Base-by-base conservation (phyloP, 208 protist species). In the Strigomonas galati region DNA sequence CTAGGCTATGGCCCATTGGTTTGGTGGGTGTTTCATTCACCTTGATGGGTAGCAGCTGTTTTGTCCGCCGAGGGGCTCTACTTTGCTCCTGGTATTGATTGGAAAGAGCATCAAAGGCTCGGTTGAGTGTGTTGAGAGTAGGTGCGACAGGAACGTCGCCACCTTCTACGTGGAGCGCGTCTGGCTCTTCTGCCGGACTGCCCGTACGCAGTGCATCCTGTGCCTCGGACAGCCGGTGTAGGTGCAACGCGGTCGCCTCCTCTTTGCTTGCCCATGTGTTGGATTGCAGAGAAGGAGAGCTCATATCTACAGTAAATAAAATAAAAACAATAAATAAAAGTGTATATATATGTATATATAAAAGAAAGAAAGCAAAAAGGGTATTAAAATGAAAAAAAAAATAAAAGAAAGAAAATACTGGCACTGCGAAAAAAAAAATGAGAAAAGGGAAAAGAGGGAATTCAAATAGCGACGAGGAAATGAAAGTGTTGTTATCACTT, bases 61-160 rank as follows among this genome's bases (percentile, higher is more conserved):
- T 28, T 55, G 5, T 28, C 21, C 51, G 21, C 1, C 24, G 51
- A 10, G 51, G 21, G 21, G 27, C 51, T 55, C 51, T 26, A 55
- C 9, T 55, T 55, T 49, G 28, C 14, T 62, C 2, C 40, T 69
- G 24, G 6, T 12, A 32, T 60, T 83, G 67, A 6, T 55, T 63
- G 48, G 69, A 69, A n/a, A 83, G 66, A 19, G 27, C 31, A 26
- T 76, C 57, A 17, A 79, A 56, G 6, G 69, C 65, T 9, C 54
- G 53, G 24, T 56, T 73, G 2, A 82, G 66, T 23, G 61, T 61
- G 10, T 40, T 6, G 0, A 78, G 26, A 30, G 77, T 72, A 43
- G 77, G 72, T 14, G 46, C 1, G 7, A 35, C 28, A 56, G 27
- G 10, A 6, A 2, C 9, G 1, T 46, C 40, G 5, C 40, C 40